Percentiles rank a stretch among this genome's conserved stretches.
Conservation (phyloP, 257 asterid genomes). For the Solanum paucissectum region DNA sequence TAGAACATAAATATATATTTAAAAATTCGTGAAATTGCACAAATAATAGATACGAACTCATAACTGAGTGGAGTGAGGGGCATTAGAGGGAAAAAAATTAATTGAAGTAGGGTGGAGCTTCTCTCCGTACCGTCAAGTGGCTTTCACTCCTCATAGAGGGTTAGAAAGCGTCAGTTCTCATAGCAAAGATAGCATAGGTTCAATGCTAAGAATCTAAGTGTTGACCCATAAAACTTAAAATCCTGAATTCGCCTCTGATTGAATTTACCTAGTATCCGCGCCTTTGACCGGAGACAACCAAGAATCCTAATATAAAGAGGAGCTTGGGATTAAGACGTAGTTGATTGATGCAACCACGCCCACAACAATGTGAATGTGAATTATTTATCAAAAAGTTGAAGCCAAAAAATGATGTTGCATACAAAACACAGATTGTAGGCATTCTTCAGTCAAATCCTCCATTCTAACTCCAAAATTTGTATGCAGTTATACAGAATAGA, state of each 20-base stretch:
- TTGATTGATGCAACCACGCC: neutral
- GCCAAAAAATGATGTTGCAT: neutral
- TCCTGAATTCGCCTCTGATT: neutral
- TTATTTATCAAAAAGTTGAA: too few relatives aligned
- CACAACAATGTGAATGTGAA: neutral
- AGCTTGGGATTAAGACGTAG: neutral
- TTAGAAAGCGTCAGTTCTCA: too few relatives aligned
- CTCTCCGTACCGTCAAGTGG: too few relatives aligned
- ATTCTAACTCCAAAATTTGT: neutral
- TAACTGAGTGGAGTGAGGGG: too few relatives aligned
- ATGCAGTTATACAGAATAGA: neutral
- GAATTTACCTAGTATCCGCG: neutral
- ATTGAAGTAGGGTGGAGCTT: too few relatives aligned
- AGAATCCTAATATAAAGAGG: neutral
- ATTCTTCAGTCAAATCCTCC: neutral
- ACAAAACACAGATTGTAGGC: neutral
- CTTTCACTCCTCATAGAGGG: too few relatives aligned
- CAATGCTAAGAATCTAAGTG: neutral
- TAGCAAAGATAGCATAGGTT: too few relatives aligned
- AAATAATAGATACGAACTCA: too few relatives aligned
- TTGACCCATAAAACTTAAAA: neutral
- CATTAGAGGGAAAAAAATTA: too few relatives aligned
- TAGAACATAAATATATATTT: too few relatives aligned
- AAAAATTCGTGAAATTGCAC: too few relatives aligned
- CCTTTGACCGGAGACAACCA: neutral